Percentiles rank a stretch among this genome's conserved stretches.
These are phyloP conservation scores for Canariomyces notabilis DNA, from an alignment of 2,329 filamentous ascomycete species.

Conservation along the genomic window DNA sequence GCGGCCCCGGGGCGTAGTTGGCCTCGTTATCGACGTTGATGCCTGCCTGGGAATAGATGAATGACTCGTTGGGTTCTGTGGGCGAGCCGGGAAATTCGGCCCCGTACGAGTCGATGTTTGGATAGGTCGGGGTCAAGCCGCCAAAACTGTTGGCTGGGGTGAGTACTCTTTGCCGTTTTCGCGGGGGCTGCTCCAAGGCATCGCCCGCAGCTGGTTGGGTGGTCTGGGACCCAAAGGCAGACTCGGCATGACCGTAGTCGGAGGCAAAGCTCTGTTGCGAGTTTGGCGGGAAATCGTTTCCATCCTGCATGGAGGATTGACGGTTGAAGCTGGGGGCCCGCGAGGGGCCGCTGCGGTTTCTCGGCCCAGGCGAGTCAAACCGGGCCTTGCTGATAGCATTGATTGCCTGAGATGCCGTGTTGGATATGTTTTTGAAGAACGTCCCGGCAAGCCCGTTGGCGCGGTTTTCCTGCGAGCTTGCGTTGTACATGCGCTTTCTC, in stretches of 20 bases:
- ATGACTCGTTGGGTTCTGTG: conserved; percentile 76
- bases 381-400: conserved; percentile 95
- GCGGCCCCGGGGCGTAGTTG: conserved; percentile 53
- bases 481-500: conserved; percentile 86
- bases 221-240: conserved; percentile 60
- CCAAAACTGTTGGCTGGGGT: conserved; percentile 55
- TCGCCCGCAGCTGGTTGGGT: conserved; percentile 45
- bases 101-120: conserved; percentile 44
- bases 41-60: conserved; percentile 57
- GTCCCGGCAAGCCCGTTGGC: conserved; percentile 68
- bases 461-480: conserved; percentile 59
- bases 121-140: conserved; percentile 33
- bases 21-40: conserved; percentile 44
- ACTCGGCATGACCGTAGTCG: conserved; percentile 71
- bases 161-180: conserved; percentile 67
- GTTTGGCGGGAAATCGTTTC: conserved; percentile 62
- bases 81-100: conserved; percentile 62
- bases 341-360: conserved; percentile 56
- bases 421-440: conserved; percentile 96
- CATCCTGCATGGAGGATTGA: conserved; percentile 66
- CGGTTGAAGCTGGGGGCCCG: conserved; percentile 66
- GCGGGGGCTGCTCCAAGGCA: conserved; percentile 63
- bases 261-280: conserved; percentile 82
- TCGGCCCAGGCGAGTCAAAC: conserved; percentile 78
- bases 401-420: conserved; percentile 85